These are phyloP conservation scores for Citropsis articulata DNA, from an alignment of 345 rosid genomes.

Conservation along the genomic window DNA sequence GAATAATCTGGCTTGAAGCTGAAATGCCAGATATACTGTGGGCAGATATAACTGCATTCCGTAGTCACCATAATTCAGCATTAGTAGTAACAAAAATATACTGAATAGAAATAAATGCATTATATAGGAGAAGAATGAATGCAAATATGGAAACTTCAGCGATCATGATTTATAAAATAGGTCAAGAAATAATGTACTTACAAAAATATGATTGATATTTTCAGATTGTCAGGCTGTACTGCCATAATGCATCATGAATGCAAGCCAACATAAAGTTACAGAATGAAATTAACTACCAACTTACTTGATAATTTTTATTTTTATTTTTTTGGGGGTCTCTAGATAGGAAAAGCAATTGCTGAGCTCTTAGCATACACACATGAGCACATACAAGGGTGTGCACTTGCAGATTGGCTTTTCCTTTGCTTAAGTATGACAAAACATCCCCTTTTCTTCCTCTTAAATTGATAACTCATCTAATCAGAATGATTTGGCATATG, in stretches of 20 bases:
- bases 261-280: not conserved
- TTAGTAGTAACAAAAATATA: not conserved
- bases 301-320: too few relatives aligned
- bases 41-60: slow-evolving; percentile 43
- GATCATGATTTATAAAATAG: not conserved
- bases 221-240: not conserved
- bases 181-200: not conserved
- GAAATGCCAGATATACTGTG: slow-evolving; percentile 44
- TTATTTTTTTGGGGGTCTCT: not conserved
- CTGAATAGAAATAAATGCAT: not conserved
- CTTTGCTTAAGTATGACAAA: not conserved
- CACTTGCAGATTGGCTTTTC: not conserved
- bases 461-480: not conserved
- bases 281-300: not conserved
- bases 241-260: not conserved
- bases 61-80: slow-evolving; percentile 13
- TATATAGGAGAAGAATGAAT: not conserved
- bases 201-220: not conserved
- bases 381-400: not conserved
- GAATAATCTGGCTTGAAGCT: slow-evolving; percentile 37
- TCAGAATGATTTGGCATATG: not conserved
- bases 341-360: not conserved
- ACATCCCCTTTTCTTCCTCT: not conserved
- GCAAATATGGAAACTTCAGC: not conserved
- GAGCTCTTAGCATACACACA: not conserved